Percentiles rank a stretch among this genome's conserved stretches.
Evolutionary conservation across 1,139 yeast species (phyloP).

Genomic region (Meyerozyma smithsonii): DNA sequence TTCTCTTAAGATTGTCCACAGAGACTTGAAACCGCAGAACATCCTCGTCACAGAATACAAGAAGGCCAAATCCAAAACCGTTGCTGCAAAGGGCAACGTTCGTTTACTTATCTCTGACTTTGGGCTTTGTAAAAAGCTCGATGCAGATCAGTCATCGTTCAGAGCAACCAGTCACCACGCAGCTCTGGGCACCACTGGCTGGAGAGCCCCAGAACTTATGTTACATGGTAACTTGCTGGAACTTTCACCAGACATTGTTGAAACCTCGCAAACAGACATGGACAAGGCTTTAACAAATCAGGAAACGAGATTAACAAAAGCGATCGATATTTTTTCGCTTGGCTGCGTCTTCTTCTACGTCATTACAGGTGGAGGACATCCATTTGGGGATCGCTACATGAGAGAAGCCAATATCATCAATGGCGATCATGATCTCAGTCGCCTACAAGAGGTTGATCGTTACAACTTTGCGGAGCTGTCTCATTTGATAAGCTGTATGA

Average conservation of each 20-base stretch:
- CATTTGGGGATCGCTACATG: constrained; percentile 84
- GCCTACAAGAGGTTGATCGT: constrained; percentile 34
- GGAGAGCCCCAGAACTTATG: constrained; percentile 95
- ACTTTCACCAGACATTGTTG: constrained; percentile 38
- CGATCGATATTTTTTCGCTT: constrained; percentile 88
- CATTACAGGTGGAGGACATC: constrained; percentile 82
- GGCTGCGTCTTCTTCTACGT: constrained; percentile 94
- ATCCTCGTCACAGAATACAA: constrained; percentile 78
- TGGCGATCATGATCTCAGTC: constrained; percentile 55
- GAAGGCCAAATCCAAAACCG: constrained; percentile 14
- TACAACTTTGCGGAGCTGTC: constrained; percentile 58
- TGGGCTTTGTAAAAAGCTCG: constrained; percentile 89
- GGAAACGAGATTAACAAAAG: constrained; percentile 62
- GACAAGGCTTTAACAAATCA: constrained; percentile 8
- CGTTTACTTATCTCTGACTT: constrained; percentile 88
- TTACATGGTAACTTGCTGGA: constrained; percentile 40
- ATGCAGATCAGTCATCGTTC: constrained; percentile 88
- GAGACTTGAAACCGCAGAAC: constrained; percentile 95
- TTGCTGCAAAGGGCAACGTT: constrained; percentile 19
- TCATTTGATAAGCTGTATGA: constrained; percentile 71
- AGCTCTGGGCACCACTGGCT: constrained; percentile 91
- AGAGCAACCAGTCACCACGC: constrained; percentile 89
- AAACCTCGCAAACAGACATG: constrained; percentile 16
- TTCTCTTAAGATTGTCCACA: constrained; percentile 85
- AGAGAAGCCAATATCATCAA: constrained; percentile 87